Percentiles rank a stretch among this genome's conserved stretches.
phyloP scores from a whole-genome alignment of 2,329 filamentous ascomycete species.

The Penicillium sclerotigenum region DNA sequence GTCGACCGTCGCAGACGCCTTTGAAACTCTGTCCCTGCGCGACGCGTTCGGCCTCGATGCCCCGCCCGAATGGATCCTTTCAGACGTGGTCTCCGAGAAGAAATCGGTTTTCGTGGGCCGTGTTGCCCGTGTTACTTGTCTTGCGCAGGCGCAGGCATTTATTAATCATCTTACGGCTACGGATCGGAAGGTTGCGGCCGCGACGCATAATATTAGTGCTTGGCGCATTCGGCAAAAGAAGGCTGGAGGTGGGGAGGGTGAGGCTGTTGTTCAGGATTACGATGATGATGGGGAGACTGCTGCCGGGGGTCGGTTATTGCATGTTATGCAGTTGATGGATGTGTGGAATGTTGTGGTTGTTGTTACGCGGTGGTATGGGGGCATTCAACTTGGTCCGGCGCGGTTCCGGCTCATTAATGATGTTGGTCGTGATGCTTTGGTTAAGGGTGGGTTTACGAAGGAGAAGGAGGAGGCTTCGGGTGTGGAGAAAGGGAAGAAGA shows the following conservation, averaged over 20 bases:
- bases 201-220: constrained; percentile 93
- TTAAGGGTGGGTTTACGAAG: constrained; percentile 68
- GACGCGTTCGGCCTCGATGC: constrained; percentile 30
- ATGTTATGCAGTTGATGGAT: constrained; percentile 92
- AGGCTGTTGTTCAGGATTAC: constrained; percentile 74
- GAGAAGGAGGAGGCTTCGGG: constrained; percentile 40
- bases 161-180: constrained; percentile 73
- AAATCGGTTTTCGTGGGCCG: constrained; percentile 87
- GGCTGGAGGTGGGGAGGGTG: constrained; percentile 36
- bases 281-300: constrained; percentile 96
- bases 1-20: constrained; percentile 15
- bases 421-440: constrained; percentile 77
- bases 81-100: constrained; percentile 70
- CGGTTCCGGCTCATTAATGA: constrained; percentile 88
- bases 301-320: constrained; percentile 77
- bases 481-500: constrained; percentile 56
- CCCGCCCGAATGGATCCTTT: constrained; percentile 68
- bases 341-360: constrained; percentile 91
- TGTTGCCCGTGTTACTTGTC: constrained; percentile 65
- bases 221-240: constrained; percentile 68
- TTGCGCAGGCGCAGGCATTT: constrained; percentile 67
- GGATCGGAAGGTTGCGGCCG: constrained; percentile 79
- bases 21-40: constrained; percentile 28
- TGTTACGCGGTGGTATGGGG: constrained; percentile 93
- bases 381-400: constrained; percentile 81